phyloP scores from a whole-genome alignment of 257 asterid genomes.

The Haberlea rhodopensis region DNA sequence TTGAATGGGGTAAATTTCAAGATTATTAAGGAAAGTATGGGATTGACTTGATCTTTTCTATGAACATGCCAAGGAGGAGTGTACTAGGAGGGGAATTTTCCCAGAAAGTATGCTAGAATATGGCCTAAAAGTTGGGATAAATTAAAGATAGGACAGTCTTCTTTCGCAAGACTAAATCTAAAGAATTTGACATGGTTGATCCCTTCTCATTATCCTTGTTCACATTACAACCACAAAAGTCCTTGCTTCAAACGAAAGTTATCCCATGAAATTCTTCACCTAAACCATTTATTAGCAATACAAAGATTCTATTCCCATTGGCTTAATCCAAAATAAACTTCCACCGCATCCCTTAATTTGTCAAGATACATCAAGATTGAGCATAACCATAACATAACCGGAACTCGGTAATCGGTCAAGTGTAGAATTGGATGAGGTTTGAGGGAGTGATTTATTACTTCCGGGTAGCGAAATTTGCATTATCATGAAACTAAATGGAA shows the following conservation, averaged over 20 bases:
- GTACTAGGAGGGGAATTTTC: not conserved
- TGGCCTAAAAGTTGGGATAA: not conserved
- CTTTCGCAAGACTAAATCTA: constrained; percentile 21
- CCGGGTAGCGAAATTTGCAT: too few relatives aligned
- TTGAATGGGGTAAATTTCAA: not conserved
- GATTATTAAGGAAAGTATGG: too few relatives aligned
- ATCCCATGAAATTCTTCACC: constrained; percentile 20
- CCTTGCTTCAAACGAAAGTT: constrained; percentile 25
- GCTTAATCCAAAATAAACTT: too few relatives aligned
- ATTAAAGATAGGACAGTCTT: constrained; percentile 18
- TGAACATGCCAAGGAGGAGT: not conserved
- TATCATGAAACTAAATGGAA: not conserved
- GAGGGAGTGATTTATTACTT: too few relatives aligned
- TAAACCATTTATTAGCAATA: constrained; percentile 1
- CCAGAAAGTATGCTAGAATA: not conserved
- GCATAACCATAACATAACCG: too few relatives aligned
- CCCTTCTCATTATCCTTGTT: constrained; percentile 13
- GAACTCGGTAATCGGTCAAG: too few relatives aligned
- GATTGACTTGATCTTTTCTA: constrained; percentile 11
- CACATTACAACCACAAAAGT: constrained; percentile 9
- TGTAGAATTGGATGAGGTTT: too few relatives aligned
- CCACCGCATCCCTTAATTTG: too few relatives aligned
- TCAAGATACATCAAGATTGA: too few relatives aligned
- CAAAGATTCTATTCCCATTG: too few relatives aligned
- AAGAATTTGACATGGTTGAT: constrained; percentile 17